Evolutionary conservation across 1,139 yeast species (phyloP), one percentile per base, ranked within the genome.

Genomic region (Eremothecium coryli): DNA sequence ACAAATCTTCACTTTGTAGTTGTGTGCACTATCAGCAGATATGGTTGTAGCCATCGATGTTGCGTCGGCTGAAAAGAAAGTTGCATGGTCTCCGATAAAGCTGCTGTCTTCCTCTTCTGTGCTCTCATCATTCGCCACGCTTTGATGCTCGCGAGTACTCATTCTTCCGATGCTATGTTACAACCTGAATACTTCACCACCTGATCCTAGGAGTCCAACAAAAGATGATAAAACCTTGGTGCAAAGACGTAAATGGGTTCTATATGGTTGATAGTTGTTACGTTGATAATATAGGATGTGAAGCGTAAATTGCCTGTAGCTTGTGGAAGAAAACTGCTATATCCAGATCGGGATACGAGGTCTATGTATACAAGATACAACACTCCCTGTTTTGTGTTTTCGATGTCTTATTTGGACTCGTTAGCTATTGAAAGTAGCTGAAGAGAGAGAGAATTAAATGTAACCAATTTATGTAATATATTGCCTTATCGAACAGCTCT

Each of bases 51-150:
- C 22, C 26, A 7, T 11, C 8, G 26, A 7, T 17, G 30, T 27
- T 11, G 30, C 14, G n/a, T n/a, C 14, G n/a, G 22, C 30, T 10
- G 30, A 27, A 8, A 10, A 10, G 11, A 27, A 20, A 14, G 14
- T 18, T 16, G 22, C 15, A 11, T 14, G 22, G 5, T 27, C 30
- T 9, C 22, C 20, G n/a, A 27, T 16, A 11, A 27, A 17, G 14
- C 30, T 27, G 22, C 17, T 27, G 14, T 27, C 30, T 14, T 27
- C 30, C 15, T 27, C 30, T 17, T 27, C 30, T 9, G 30, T 27
- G 14, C 22, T 27, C 7, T 27, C 30, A 14, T 27, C 30, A 17
- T 17, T 27, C n/a, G 17, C 11, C 20, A 22, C 13, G 13, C 20
- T 11, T 10, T 27, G 22, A 11, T 27, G n/a, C 22, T 27, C 17